phyloP scores from a whole-genome alignment of 139 green algal genomes.

The Volvox africanus region DNA sequence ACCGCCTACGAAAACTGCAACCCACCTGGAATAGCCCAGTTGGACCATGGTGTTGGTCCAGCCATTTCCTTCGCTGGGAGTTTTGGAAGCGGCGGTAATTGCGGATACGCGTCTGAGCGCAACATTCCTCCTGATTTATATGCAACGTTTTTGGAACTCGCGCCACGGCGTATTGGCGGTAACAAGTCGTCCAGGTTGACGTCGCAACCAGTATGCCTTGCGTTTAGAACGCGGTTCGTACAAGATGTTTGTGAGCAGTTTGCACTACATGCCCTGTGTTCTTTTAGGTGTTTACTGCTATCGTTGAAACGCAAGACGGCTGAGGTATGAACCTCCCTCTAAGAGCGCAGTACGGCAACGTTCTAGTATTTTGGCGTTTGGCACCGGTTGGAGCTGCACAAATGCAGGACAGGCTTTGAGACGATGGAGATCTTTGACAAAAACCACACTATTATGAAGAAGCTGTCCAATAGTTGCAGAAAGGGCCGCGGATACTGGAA shows the following conservation, averaged over 20 bases:
- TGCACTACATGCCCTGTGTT: not conserved
- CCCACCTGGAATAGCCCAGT: conserved; percentile 67
- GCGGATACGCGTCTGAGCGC: conserved; percentile 13
- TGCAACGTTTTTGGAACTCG: not conserved
- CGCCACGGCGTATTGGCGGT: conserved; percentile 4
- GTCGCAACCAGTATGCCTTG: conserved; percentile 12
- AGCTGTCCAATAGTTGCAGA: no score
- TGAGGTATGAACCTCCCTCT: no score
- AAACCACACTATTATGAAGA: no score
- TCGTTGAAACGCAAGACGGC: no score
- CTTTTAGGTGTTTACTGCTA: no score
- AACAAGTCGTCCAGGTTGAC: conserved; percentile 25
- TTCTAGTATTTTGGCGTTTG: no score
- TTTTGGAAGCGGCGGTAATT: conserved; percentile 54
- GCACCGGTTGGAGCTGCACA: no score
- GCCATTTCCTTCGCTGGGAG: conserved; percentile 58
- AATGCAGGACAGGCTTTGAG: no score
- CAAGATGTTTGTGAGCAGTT: not conserved
- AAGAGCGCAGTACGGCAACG: no score
- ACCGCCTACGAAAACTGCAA: not conserved
- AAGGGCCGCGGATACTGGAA: no score
- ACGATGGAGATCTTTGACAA: no score
- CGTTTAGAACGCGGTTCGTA: not conserved
- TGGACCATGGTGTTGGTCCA: conserved; percentile 62
- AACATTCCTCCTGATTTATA: conserved; percentile 14